phyloP scores from a whole-genome alignment of 2,329 filamentous ascomycete genomes.

The Neopestalotiopsis sp. region DNA sequence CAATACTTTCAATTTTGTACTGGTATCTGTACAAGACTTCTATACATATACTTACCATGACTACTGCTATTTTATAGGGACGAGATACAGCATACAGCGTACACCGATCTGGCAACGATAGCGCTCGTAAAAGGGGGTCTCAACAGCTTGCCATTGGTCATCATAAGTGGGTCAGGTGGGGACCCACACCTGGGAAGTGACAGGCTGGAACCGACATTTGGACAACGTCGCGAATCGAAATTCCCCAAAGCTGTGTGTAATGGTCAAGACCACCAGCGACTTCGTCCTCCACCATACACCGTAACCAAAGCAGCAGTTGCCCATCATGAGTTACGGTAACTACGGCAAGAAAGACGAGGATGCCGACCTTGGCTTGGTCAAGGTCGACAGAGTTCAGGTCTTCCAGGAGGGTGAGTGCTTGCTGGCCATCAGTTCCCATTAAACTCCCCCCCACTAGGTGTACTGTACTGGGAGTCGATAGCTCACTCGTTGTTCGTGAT shows the following conservation, averaged over 20 bases:
- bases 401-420: conserved; percentile 89
- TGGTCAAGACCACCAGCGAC: conserved; percentile 17
- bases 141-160: not conserved
- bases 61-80: not conserved
- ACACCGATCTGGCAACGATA: not conserved
- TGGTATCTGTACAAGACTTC: no score
- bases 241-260: conserved; percentile 30
- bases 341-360: conserved; percentile 99
- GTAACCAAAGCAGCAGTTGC: conserved; percentile 33
- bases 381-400: conserved; percentile 95
- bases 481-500: conserved; percentile 22
- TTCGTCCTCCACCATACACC: conserved; percentile 28
- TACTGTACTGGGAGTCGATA: not conserved
- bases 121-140: conserved; percentile 7
- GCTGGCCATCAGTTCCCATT: conserved; percentile 92
- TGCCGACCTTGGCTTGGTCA: conserved; percentile 89
- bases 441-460: conserved; percentile 68
- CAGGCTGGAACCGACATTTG: conserved; percentile 19
- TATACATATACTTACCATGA: no score
- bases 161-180: conserved; percentile 2
- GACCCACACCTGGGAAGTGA: conserved; percentile 14
- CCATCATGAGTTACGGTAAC: conserved; percentile 94
- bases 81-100: not conserved
- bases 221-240: conserved; percentile 22
- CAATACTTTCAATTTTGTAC: no score